Conservation (phyloP, 2,329 filamentous ascomycete species). For the Pseudogymnoascus pannorum region DNA sequence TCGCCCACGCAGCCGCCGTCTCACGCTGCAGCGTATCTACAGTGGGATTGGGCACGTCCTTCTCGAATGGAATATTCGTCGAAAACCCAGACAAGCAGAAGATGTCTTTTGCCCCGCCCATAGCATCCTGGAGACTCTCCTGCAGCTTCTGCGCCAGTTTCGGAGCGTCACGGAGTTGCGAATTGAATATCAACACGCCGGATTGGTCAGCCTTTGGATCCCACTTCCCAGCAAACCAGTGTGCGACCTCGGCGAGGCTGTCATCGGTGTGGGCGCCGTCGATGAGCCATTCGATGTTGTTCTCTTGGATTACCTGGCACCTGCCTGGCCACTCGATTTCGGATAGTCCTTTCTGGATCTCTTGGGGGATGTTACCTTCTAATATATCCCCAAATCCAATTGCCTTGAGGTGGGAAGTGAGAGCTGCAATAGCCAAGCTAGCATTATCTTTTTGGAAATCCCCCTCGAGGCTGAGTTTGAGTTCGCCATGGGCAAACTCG, state of each 20-base stretch:
- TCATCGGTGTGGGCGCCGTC: conserved; percentile 44
- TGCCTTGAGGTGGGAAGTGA: conserved; percentile 41
- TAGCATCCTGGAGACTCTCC: conserved; percentile 31
- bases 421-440: conserved; percentile 43
- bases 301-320: conserved; percentile 54
- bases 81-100: conserved; percentile 46
- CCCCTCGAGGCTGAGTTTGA: conserved; percentile 34
- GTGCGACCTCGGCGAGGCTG: conserved; percentile 69
- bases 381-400: conserved; percentile 22
- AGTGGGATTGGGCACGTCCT: conserved; percentile 18
- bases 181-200: not conserved
- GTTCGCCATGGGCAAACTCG: conserved; percentile 22
- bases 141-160: conserved; percentile 33
- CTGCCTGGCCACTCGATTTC: conserved; percentile 69
- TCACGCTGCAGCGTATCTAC: conserved; percentile 4
- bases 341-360: conserved; percentile 65
- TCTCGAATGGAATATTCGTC: conserved; percentile 37
- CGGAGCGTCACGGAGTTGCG: conserved; percentile 24
- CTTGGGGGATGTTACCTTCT: conserved; percentile 44
- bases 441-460: conserved; percentile 54
- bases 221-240: conserved; percentile 62
- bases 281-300: conserved; percentile 22
- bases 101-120: conserved; percentile 28
- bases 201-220: not conserved
- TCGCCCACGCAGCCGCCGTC: not conserved